Conservation (phyloP, 108 stramenopile genomes). For the Schizochytrium sp. region DNA sequence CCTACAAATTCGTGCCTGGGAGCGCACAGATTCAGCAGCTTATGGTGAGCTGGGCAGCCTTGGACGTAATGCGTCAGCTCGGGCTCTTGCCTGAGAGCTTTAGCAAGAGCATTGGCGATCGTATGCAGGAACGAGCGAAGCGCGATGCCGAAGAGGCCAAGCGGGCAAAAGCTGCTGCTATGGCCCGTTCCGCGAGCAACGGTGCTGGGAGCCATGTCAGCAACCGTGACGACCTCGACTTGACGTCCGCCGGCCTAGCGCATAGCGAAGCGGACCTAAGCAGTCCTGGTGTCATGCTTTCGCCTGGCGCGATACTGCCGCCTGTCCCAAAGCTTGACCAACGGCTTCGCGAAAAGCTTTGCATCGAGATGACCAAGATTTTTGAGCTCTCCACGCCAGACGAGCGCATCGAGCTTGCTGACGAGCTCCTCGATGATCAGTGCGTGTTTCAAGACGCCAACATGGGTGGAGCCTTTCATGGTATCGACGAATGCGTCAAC, state of each 20-base stretch:
- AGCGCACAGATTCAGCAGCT: constrained; percentile 10
- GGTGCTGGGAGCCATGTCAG: not conserved
- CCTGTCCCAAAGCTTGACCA: not conserved
- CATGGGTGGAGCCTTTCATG: constrained; percentile 2
- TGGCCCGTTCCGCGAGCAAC: not conserved
- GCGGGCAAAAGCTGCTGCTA: not conserved
- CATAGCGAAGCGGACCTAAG: not conserved
- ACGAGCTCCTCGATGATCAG: not conserved
- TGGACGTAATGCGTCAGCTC: constrained; percentile 9
- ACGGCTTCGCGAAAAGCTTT: not conserved
- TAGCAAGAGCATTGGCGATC: not conserved
- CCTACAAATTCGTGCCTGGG: not conserved
- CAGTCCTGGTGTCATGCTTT: not conserved
- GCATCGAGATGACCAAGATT: not conserved
- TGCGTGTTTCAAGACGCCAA: not conserved
- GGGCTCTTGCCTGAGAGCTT: not conserved
- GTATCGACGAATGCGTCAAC: not conserved
- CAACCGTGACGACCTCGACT: not conserved
- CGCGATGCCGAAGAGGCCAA: not conserved
- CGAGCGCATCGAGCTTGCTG: constrained; percentile 11
- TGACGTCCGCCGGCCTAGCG: not conserved
- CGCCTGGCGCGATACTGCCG: not conserved
- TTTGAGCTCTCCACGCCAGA: not conserved
- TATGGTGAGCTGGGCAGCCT: constrained; percentile 12
- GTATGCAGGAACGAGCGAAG: not conserved